Evolutionary conservation across 2,329 filamentous ascomycete genomes (phyloP).

Genomic region (Cladorrhinum sp.): DNA sequence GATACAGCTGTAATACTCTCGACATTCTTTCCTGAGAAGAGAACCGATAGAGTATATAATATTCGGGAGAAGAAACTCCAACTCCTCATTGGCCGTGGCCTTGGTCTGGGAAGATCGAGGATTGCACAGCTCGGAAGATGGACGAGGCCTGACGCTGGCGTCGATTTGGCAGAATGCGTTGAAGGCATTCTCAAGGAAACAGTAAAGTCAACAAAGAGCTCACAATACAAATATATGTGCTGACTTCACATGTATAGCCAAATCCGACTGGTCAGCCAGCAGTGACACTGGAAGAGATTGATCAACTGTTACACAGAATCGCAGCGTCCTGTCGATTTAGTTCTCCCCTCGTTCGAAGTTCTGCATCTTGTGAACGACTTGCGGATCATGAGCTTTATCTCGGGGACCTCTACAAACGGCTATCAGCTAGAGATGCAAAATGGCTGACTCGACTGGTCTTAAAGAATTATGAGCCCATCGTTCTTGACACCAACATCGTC

Average conservation of each 20-base stretch:
- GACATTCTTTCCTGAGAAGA: constrained; percentile 69
- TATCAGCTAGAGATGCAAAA: constrained; percentile 71
- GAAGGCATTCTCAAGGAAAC: constrained; percentile 61
- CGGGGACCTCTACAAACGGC: constrained; percentile 53
- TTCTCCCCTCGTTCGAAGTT: constrained; percentile 54
- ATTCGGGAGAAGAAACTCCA: constrained; percentile 62
- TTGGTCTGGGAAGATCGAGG: constrained; percentile 63
- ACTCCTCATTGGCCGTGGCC: constrained; percentile 62
- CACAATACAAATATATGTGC: no score
- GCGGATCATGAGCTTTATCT: constrained; percentile 45
- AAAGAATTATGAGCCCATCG: constrained; percentile 68
- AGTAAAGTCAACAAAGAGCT: no score
- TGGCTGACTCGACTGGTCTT: constrained; percentile 82
- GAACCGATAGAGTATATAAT: constrained; percentile 74
- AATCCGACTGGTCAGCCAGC: constrained; percentile 36
- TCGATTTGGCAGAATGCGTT: constrained; percentile 70
- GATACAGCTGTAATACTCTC: constrained; percentile 66
- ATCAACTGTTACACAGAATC: constrained; percentile 60
- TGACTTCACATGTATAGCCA: constrained; percentile 44
- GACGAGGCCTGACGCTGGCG: constrained; percentile 50
- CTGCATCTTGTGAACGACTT: constrained; percentile 27
- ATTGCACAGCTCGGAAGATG: constrained; percentile 62
- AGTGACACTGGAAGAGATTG: constrained; percentile 71
- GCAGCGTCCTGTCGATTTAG: constrained; percentile 71
- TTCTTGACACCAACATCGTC: constrained; percentile 55